Percentiles rank a stretch among this genome's conserved stretches.
phyloP scores from a whole-genome alignment of 352 stramenopile species.

The Globisporangium nagaii region DNA sequence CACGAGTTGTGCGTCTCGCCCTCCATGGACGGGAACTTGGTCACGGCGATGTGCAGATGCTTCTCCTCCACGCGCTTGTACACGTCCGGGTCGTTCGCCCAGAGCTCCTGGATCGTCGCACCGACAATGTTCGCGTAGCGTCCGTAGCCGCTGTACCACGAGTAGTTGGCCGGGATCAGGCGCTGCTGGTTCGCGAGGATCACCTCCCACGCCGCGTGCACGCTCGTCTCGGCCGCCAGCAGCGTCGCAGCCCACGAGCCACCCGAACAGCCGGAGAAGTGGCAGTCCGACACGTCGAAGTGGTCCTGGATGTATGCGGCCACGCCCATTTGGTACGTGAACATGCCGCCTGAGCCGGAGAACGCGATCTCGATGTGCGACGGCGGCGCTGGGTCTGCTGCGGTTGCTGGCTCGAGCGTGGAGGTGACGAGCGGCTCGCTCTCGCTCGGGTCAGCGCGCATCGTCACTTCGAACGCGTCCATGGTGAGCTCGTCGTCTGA shows the following conservation, averaged over 20 bases:
- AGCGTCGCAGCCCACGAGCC: slow-evolving; percentile 34
- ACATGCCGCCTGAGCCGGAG: slow-evolving; percentile 56
- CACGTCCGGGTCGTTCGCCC: slow-evolving; percentile 44
- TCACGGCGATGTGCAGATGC: slow-evolving; percentile 54
- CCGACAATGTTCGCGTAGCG: slow-evolving; percentile 50
- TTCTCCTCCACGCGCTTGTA: slow-evolving; percentile 32
- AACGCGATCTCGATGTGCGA: slow-evolving; percentile 58
- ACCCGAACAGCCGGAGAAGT: slow-evolving; percentile 35
- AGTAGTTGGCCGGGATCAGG: slow-evolving; percentile 27
- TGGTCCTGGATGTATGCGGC: slow-evolving; percentile 65
- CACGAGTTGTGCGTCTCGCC: slow-evolving; percentile 49
- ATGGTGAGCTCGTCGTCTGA: not conserved
- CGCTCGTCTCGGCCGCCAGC: slow-evolving; percentile 43
- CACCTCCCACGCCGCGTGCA: slow-evolving; percentile 31
- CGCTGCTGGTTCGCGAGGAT: slow-evolving; percentile 49
- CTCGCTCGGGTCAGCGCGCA: not conserved
- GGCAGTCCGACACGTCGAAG: slow-evolving; percentile 38
- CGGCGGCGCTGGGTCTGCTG: not conserved
- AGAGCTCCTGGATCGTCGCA: slow-evolving; percentile 47
- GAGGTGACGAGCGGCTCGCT: not conserved
- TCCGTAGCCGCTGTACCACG: slow-evolving; percentile 64
- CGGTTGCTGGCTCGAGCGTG: not conserved
- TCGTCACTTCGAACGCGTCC: not conserved
- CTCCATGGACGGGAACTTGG: slow-evolving; percentile 53
- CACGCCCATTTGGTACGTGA: slow-evolving; percentile 73